phyloP scores from a whole-genome alignment of 2,329 filamentous ascomycete species.

The Coniochaeta sp. region DNA sequence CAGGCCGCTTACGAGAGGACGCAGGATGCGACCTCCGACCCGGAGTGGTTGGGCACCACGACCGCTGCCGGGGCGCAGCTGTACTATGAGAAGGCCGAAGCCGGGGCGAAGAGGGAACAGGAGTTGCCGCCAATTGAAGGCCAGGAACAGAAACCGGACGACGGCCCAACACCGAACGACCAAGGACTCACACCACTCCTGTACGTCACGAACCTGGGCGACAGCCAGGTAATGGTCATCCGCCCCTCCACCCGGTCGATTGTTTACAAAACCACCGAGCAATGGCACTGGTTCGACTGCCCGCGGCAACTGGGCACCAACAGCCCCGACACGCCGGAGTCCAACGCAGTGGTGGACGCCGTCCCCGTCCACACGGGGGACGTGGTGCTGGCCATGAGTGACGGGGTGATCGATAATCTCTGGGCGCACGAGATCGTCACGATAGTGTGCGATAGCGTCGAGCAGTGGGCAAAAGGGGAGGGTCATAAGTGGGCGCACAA shows the following conservation, averaged over 20 bases:
- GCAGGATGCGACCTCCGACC: constrained; percentile 65
- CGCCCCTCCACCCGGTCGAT: constrained; percentile 63
- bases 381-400: constrained; percentile 84
- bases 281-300: constrained; percentile 99
- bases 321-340: constrained; percentile 75
- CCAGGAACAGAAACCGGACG: too few species aligned
- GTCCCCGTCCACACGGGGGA: constrained; percentile 78
- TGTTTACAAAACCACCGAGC: constrained; percentile 79
- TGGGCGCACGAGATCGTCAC: constrained; percentile 92
- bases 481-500: constrained; percentile 19
- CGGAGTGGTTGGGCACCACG: constrained; percentile 86
- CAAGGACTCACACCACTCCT: constrained; percentile 54
- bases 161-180: constrained; percentile 17
- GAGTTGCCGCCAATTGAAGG: too few species aligned
- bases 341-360: constrained; percentile 68
- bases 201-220: constrained; percentile 87
- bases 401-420: constrained; percentile 93
- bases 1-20: constrained; percentile 81
- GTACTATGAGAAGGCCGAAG: constrained; percentile 44
- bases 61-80: constrained; percentile 78
- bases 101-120: too few species aligned
- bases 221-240: constrained; percentile 84
- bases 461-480: constrained; percentile 64
- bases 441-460: constrained; percentile 64
- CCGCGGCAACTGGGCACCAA: constrained; percentile 93